Base-by-base conservation (phyloP, 2,329 filamentous ascomycete species). In the Talaromyces sp. region DNA sequence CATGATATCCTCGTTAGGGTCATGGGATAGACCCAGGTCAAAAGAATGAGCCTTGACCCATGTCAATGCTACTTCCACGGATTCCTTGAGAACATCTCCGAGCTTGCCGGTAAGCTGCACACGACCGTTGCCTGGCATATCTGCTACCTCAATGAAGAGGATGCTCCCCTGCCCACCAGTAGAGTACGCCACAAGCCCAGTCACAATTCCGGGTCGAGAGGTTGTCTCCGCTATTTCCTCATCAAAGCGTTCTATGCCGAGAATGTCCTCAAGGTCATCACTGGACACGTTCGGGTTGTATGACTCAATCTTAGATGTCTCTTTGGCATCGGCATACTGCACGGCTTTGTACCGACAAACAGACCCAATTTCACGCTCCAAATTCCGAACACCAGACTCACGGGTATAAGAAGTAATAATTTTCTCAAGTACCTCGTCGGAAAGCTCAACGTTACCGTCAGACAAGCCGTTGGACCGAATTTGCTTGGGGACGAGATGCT, bases 41-140 rank as follows among this genome's bases (percentile, higher is more conserved):
- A 89, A 97, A 2, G 93, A 92, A 73, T 99, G 93, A 3, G 91
- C 90, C 75, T 97, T 97, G 56, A 99, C 94, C 94, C 94, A 99
- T 17, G 89, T 93, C 35, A 97, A 82, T 11, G 94, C 94, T 21
- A 99, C 94, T 75, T 97, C 93, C 48, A 97, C 94, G 64, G 88
- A 93, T 76, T 99, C 94, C 77, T 97, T 97, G 61, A 99, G 85
- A 31, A 99, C 94, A 67, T 97, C 92, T 64, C 94, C 94, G 7
- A 99, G 86, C 74, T 96, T 97, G 63, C 94, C 94, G 1, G 94
- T 99, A 27, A 99, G 86, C 77, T 97, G 94, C 38, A 99, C 91
- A 57, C 89, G 88, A 35, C 94, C 94, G 60, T 85, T 88, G 50
- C 94, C 94, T 0, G 94, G 94, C 92, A 97, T 97, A 71, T 96